These are phyloP conservation scores for Trichoderma sp. DNA, from an alignment of 2,329 filamentous ascomycete genomes.

Conservation along the genomic window DNA sequence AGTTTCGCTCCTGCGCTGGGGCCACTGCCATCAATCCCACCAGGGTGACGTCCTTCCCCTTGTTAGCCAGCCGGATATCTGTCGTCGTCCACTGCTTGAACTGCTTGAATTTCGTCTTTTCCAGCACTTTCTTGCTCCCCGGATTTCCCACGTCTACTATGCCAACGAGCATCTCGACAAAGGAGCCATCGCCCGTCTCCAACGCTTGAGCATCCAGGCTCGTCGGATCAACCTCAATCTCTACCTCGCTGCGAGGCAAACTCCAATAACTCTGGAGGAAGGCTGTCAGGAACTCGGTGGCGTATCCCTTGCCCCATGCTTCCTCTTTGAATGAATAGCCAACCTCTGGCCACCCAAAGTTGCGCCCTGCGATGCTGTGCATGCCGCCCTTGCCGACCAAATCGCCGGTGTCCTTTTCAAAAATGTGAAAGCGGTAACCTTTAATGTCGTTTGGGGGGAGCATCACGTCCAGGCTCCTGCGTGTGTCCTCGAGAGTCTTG, in stretches of 20 bases:
- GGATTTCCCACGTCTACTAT: neutral
- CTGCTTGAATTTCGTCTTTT: neutral
- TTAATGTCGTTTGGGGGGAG: slow-evolving; percentile 8
- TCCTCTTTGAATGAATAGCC: slow-evolving; percentile 51
- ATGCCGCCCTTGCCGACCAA: slow-evolving; percentile 7
- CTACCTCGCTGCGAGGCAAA: slow-evolving; percentile 40
- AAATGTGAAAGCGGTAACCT: neutral
- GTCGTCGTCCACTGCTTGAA: neutral
- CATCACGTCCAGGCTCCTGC: neutral
- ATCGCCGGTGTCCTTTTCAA: neutral
- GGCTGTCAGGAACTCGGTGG: slow-evolving; percentile 48
- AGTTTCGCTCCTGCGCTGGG: neutral
- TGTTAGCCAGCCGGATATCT: neutral
- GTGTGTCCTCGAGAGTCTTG: neutral
- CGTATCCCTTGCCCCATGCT: slow-evolving; percentile 49
- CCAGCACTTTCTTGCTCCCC: neutral
- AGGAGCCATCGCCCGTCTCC: neutral
- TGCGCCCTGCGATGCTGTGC: neutral
- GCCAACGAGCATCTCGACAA: neutral
- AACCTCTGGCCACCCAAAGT: slow-evolving; percentile 49
- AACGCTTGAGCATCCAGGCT: slow-evolving; percentile 26
- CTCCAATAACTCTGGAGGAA: slow-evolving; percentile 42
- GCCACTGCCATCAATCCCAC: neutral
- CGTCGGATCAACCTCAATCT: slow-evolving; percentile 35
- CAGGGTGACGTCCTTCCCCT: neutral